A percentile compares a stretch with the other conserved stretches of the same genome.
Evolutionary conservation across 1,139 yeast species (phyloP).

Genomic region (Sporopachydermia cereana): DNA sequence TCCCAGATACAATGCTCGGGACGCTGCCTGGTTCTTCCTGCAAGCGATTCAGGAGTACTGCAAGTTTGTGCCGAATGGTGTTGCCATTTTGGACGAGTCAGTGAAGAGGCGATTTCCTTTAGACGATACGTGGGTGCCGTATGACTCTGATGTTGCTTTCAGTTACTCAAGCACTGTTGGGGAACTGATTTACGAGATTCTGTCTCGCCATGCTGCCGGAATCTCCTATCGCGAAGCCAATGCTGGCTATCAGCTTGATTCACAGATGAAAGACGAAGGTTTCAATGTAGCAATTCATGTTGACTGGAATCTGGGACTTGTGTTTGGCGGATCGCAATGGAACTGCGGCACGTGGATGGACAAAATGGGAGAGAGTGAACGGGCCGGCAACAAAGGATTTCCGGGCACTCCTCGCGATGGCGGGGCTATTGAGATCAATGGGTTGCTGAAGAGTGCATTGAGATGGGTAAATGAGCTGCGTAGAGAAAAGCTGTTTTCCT

Average conservation of each 20-base stretch:
- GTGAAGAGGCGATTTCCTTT: conserved; percentile 81
- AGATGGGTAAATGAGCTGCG: conserved; percentile 63
- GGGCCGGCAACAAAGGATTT: conserved; percentile 73
- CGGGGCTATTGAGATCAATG: conserved; percentile 88
- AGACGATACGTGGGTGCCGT: conserved; percentile 68
- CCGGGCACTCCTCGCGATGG: conserved; percentile 99
- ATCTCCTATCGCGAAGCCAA: conserved; percentile 87
- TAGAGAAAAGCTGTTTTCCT: conserved; percentile 40
- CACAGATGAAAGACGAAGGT: conserved; percentile 89
- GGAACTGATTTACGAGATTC: conserved; percentile 72
- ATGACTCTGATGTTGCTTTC: conserved; percentile 66
- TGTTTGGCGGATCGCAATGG: conserved; percentile 83
- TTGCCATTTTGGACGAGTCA: conserved; percentile 49
- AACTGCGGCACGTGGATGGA: conserved; percentile 99
- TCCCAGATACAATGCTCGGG: conserved; percentile 93
- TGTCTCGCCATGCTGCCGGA: conserved; percentile 79
- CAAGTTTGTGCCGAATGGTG: conserved; percentile 56
- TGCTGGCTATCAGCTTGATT: conserved; percentile 81
- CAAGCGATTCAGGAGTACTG: conserved; percentile 83
- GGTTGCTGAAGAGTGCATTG: conserved; percentile 71
- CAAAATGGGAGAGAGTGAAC: conserved; percentile 91
- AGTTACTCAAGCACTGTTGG: conserved; percentile 54
- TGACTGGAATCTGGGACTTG: conserved; percentile 82
- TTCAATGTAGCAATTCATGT: conserved; percentile 72
- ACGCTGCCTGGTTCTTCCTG: conserved; percentile 91